phyloP scores from a whole-genome alignment of 352 stramenopile species.

The Phytophthora sojae region DNA sequence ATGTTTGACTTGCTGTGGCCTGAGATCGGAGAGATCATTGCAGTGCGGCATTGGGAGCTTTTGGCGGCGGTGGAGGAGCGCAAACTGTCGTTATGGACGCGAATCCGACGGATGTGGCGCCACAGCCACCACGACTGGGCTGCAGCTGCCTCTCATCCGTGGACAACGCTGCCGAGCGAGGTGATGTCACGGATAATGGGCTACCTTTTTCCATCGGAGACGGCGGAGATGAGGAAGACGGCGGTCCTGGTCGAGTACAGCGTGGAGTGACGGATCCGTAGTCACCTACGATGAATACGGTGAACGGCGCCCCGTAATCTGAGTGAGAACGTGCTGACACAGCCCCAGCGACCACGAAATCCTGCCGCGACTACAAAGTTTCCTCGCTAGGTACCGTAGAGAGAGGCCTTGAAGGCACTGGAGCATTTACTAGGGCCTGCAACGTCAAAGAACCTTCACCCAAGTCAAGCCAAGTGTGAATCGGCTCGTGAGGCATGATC shows the following conservation, averaged over 20 bases:
- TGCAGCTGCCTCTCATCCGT: conserved; percentile 3
- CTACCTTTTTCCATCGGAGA: conserved; percentile 12
- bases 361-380: neutral
- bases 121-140: conserved; percentile 12
- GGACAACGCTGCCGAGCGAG: conserved; percentile 15
- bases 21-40: conserved; percentile 8
- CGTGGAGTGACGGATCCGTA: neutral
- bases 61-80: neutral
- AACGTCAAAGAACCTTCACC: neutral
- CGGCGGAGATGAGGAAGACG: conserved; percentile 10
- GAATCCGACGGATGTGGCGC: neutral
- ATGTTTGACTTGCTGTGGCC: conserved; percentile 11
- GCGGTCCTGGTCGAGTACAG: conserved; percentile 7
- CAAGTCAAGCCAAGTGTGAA: neutral
- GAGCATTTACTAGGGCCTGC: too few species aligned
- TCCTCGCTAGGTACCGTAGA: too few species aligned
- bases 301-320: too few species aligned
- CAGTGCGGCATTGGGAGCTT: conserved; percentile 14
- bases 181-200: conserved; percentile 9
- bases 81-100: neutral
- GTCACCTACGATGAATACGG: too few species aligned
- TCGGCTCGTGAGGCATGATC: neutral
- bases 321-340: neutral
- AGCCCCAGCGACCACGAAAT: neutral
- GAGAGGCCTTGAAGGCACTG: too few species aligned